phyloP scores from a whole-genome alignment of 2,329 filamentous ascomycete species.

The Huntiella omanensis region DNA sequence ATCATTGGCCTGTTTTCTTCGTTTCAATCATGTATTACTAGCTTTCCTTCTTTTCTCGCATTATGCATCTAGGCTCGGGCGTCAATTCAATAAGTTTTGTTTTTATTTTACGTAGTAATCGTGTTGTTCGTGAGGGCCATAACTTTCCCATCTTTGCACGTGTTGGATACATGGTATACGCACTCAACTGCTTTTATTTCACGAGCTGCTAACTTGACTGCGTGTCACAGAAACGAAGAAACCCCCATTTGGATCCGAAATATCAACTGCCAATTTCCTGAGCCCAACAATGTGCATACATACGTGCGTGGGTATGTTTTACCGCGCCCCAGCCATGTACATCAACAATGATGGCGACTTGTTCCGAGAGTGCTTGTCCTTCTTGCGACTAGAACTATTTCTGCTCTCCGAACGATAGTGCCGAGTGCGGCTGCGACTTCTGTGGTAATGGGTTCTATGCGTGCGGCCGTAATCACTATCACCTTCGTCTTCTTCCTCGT shows the following conservation, averaged over 20 bases:
- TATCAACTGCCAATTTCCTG: neutral
- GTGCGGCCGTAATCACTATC: conserved; percentile 20
- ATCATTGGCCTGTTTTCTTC: neutral
- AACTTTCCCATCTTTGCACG: neutral
- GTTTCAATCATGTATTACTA: neutral
- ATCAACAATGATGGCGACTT: conserved; percentile 37
- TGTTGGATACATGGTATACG: too few species aligned
- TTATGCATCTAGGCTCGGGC: conserved; percentile 4
- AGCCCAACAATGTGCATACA: neutral
- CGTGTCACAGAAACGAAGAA: neutral
- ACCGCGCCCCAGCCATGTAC: conserved; percentile 35
- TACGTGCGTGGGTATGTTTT: neutral
- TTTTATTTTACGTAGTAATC: neutral
- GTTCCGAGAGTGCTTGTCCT: conserved; percentile 32
- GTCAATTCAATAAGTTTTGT: neutral
- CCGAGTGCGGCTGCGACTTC: conserved; percentile 18
- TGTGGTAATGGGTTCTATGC: conserved; percentile 23
- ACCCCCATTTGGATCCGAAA: neutral
- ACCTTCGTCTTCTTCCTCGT: conserved; percentile 14
- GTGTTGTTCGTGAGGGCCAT: neutral
- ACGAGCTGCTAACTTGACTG: too few species aligned
- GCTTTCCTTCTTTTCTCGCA: neutral
- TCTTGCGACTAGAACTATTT: conserved; percentile 40
- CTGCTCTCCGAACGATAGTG: conserved; percentile 19
- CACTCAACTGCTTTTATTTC: too few species aligned